A percentile compares a stretch with the other conserved stretches of the same genome.
Evolutionary conservation across 1,284 basidiomycete genomes (phyloP).

Genomic region (Neonothopanus nambi): DNA sequence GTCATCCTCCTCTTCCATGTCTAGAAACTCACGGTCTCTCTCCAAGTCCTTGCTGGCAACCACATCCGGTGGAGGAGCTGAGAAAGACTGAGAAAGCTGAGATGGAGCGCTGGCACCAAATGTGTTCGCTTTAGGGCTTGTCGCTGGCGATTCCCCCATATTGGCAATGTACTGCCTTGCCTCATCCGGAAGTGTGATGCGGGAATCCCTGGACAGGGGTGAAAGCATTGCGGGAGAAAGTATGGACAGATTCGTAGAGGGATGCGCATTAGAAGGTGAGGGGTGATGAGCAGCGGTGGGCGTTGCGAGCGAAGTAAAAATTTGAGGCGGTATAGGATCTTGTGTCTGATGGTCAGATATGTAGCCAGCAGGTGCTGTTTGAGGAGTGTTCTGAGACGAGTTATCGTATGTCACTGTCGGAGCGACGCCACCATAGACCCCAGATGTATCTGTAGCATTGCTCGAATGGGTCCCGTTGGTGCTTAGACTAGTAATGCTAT

Average conservation of each 20-base stretch:
- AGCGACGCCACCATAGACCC: slow-evolving; percentile 13
- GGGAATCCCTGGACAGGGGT: slow-evolving; percentile 51
- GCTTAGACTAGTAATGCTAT: slow-evolving; percentile 31
- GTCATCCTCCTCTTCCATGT: slow-evolving; percentile 56
- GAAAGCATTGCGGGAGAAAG: slow-evolving; percentile 17
- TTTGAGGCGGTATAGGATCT: not conserved
- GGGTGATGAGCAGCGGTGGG: slow-evolving; percentile 2
- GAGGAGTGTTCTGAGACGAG: slow-evolving; percentile 23
- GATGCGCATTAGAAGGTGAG: slow-evolving; percentile 5
- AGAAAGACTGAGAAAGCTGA: slow-evolving; percentile 6
- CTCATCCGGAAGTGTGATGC: slow-evolving; percentile 72
- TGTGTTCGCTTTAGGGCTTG: slow-evolving; percentile 48
- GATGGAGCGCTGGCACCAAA: slow-evolving; percentile 25
- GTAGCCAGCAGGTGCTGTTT: slow-evolving; percentile 26
- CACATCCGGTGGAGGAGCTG: slow-evolving; percentile 10
- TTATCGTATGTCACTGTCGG: slow-evolving; percentile 17
- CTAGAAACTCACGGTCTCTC: slow-evolving; percentile 54
- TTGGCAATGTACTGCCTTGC: slow-evolving; percentile 67
- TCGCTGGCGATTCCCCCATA: slow-evolving; percentile 60
- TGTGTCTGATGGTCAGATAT: slow-evolving; percentile 8
- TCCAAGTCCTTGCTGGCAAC: not conserved
- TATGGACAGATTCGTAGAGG: slow-evolving; percentile 15
- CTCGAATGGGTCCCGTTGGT: slow-evolving; percentile 22
- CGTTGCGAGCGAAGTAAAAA: slow-evolving; percentile 8
- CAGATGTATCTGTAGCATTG: slow-evolving; percentile 5